These are phyloP conservation scores for Saccharomyces cerevisiae DNA, from an alignment of 805 yeast genomes.

Conservation along the genomic window DNA sequence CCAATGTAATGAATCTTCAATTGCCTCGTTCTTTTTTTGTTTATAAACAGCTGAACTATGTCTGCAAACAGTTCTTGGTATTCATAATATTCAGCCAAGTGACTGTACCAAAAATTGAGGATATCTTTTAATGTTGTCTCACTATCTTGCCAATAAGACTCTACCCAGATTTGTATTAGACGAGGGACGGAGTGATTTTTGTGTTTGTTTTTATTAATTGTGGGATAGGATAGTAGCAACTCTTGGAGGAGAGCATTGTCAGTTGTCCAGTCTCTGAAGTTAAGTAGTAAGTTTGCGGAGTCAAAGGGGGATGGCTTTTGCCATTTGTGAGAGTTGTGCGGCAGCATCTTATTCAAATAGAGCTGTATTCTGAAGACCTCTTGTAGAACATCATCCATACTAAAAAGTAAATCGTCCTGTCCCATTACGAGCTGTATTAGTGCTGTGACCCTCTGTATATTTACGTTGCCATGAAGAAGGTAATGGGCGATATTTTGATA, in stretches of 20 bases:
- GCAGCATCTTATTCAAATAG: background rate
- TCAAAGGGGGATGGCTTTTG: background rate
- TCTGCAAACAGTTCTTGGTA: background rate
- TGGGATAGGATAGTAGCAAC: background rate
- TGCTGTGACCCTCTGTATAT: background rate
- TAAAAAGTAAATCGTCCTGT: background rate
- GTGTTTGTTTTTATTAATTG: background rate
- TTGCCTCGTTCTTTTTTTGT: background rate
- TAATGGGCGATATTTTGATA: constrained; percentile 17
- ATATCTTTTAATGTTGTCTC: background rate
- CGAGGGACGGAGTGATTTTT: background rate
- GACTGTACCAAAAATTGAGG: background rate
- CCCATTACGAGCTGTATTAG: background rate
- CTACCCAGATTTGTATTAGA: background rate
- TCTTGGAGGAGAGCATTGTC: background rate
- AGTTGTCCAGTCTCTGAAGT: background rate
- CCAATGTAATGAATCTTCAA: background rate
- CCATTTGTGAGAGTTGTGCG: background rate
- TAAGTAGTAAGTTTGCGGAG: background rate
- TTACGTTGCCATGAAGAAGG: background rate
- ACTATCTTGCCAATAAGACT: background rate
- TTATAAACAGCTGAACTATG: background rate
- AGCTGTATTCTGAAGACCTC: background rate
- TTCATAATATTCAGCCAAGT: background rate
- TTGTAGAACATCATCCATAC: background rate